phyloP scores from a whole-genome alignment of 1,284 basidiomycete species.

The Microbotryomycetes sp. region DNA sequence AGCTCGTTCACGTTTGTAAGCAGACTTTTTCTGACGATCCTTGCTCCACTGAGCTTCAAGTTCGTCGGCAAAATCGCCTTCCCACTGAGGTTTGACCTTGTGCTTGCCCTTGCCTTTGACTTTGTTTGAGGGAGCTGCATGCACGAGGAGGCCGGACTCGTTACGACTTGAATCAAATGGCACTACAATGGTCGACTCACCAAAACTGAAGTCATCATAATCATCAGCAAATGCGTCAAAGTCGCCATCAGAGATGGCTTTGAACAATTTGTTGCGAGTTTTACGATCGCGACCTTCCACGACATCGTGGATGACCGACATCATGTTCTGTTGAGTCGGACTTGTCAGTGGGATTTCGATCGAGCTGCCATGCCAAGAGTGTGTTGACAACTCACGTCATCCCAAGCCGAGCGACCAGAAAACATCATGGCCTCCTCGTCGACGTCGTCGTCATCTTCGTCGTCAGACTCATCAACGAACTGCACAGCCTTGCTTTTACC shows the following conservation, averaged over 20 bases:
- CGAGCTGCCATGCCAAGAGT: background rate
- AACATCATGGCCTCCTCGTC: slow-evolving; percentile 5
- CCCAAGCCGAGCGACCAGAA: slow-evolving; percentile 23
- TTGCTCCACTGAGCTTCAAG: slow-evolving; percentile 68
- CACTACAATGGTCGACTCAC: background rate
- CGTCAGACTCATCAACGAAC: slow-evolving; percentile 4
- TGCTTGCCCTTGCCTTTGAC: slow-evolving; percentile 12
- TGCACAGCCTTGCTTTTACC: slow-evolving; percentile 19
- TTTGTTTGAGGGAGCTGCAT: background rate
- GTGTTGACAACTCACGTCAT: background rate
- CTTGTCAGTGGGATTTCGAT: background rate
- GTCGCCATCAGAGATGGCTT: slow-evolving; percentile 22
- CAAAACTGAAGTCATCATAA: slow-evolving; percentile 13
- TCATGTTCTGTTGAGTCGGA: slow-evolving; percentile 12
- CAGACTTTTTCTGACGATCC: slow-evolving; percentile 75
- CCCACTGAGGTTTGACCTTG: slow-evolving; percentile 15
- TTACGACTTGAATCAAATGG: too few species aligned
- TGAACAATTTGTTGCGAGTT: slow-evolving; percentile 32
- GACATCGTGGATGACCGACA: slow-evolving; percentile 19
- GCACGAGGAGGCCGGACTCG: background rate
- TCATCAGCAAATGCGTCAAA: slow-evolving; percentile 22
- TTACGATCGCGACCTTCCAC: slow-evolving; percentile 18
- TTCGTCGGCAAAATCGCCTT: slow-evolving; percentile 40
- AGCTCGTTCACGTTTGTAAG: slow-evolving; percentile 60
- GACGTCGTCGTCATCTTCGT: slow-evolving; percentile 16